Percentiles rank a stretch among this genome's conserved stretches.
These are phyloP conservation scores for Liquidambar formosana DNA, from an alignment of 164 flowering plant species.

Conservation along the genomic window DNA sequence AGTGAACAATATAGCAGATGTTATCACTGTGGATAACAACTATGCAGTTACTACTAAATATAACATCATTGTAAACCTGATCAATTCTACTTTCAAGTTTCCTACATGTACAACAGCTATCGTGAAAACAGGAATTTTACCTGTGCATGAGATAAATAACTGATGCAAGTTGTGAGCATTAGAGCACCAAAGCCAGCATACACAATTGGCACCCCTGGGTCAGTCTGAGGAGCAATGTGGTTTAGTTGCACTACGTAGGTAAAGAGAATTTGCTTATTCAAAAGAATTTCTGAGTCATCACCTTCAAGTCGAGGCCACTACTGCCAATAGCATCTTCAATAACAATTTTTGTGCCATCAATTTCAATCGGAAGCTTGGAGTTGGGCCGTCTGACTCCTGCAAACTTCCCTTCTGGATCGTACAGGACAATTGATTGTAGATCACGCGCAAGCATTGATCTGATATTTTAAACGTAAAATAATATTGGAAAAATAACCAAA, in stretches of 20 bases:
- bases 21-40: too few relatives aligned
- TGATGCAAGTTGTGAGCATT: constrained; percentile 95
- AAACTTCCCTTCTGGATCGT: constrained; percentile 90
- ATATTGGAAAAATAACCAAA: neutral
- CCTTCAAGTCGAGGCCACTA: constrained; percentile 88
- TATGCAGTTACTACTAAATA: too few relatives aligned
- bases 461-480: constrained; percentile 6
- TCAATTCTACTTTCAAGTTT: too few relatives aligned
- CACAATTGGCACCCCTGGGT: constrained; percentile 93
- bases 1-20: too few relatives aligned
- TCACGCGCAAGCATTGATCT: constrained; percentile 98
- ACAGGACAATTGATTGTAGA: constrained; percentile 78
- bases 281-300: constrained; percentile 16
- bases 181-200: constrained; percentile 96
- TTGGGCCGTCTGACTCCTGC: constrained; percentile 83
- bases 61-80: too few relatives aligned
- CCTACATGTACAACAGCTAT: too few relatives aligned
- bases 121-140: constrained; percentile 28
- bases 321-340: constrained; percentile 92
- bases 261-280: neutral
- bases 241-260: constrained; percentile 1
- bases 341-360: constrained; percentile 67
- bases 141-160: constrained; percentile 91
- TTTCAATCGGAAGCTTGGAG: constrained; percentile 89
- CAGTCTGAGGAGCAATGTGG: constrained; percentile 56